Evolutionary conservation across 2,329 filamentous ascomycete species (phyloP), one percentile per base, ranked within the genome.

Genomic region (Trichoderma koningiopsis): DNA sequence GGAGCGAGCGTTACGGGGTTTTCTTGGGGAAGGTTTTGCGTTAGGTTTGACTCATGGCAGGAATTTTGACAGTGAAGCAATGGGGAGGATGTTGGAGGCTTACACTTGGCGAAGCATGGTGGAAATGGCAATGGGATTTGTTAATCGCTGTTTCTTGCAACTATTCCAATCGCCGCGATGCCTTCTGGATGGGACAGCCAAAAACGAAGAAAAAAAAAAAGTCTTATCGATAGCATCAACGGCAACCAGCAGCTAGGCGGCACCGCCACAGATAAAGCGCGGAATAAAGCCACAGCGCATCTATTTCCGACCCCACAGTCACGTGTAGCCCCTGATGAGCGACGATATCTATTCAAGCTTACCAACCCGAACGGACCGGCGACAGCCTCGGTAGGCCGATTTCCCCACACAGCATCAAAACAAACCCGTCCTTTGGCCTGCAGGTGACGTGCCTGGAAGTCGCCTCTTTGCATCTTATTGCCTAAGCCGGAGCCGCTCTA

Each of bases 1-100:
- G 70, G 94, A 96, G 85, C 96, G 94, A 75, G 95, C 94, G 82
- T 88, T 89, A 72, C 85, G 84, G 73, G 87, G 87, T 81, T 88
- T 88, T 78, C 86, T 88, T 73, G 8, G 7, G 4, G 7, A 3
- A 5, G 5, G 3, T 52, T 70, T 33, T 40, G 27, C 1, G 16
- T 16, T n/a, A 29, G n/a, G 14, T 24, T 70, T 24, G 43, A 5
- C 29, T 53, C 10, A 3, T 49, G 16, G n/a, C 2, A 14, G 2
- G 35, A 13, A 10, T 40, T 22, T 10, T 47, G n/a, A 5, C 19
- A 40, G 5, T 19, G 37, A 27, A 11, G 27, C n/a, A 22, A 1
- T 14, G 2, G 11, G 5, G 6, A n/a, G n/a, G 22, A 16, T n/a
- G 8, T 37, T 5, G 4, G n/a, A 37, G 10, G 68, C 82, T 70